Evolutionary conservation across 176 grass and related monocot genomes (phyloP), one percentile per base, ranked within the genome.

Genomic region (Musa acuminata): DNA sequence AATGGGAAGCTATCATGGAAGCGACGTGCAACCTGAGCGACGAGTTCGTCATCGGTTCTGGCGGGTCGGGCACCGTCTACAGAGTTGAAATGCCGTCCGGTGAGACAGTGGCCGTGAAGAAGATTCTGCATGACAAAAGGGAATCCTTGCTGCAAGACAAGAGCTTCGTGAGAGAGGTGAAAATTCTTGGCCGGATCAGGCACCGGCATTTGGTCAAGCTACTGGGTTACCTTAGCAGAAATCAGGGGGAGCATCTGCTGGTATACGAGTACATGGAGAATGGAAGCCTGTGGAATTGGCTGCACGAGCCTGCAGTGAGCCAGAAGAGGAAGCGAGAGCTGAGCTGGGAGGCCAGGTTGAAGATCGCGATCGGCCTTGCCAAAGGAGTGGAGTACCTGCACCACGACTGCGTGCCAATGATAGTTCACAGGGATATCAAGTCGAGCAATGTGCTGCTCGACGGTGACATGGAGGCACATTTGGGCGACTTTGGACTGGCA

Each of bases 251-350:
- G 26, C 81, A 83, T 72, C 83, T 99, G 80, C 83, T 99, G 68
- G 82, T 99, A 9, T 99, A 99, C 72, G 90, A 99, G 70, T 94
- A 72, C 88, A 99, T 99, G 95, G 86, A 91, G 95, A 99, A 99
- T 14, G 90, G 90, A 23, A 99, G 95, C 83, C 70, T 99, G 29
- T 91, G 85, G 69, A 88, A 98, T 71, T 98, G 90, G 88, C 85
- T 98, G 49, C 95, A 98, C 75, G 83, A 75, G 63, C 75, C 70
- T 29, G 17, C 48, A 76, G 71, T 72, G 80, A 82, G 22, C 71
- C 64, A 78, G 77, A 77, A 79, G 79, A 82, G 82, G 84, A 87
- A 79, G 80, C 68, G 21, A 25, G 58, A 78, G 82, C 66, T 92
- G 2, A 80, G 79, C 84, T 99, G 90, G 88, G 95, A 89, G 58